phyloP scores from a whole-genome alignment of 2,329 filamentous ascomycete species.

The Colletotrichum graminicola region DNA sequence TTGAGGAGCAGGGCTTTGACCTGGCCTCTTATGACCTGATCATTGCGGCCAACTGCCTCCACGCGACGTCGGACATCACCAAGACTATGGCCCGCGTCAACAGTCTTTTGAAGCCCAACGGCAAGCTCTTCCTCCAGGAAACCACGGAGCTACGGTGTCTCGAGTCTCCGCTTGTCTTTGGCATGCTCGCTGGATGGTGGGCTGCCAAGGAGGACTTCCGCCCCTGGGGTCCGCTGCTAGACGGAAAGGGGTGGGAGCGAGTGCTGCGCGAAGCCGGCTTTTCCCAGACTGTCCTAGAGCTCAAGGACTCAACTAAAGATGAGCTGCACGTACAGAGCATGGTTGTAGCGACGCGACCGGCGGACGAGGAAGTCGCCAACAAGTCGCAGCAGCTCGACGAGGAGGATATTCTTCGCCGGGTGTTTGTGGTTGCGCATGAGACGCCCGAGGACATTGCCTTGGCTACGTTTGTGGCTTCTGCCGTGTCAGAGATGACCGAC shows the following conservation, averaged over 20 bases:
- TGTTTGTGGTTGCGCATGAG: neutral
- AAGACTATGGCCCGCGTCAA: constrained; percentile 44
- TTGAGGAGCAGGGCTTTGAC: constrained; percentile 49
- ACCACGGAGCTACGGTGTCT: constrained; percentile 18
- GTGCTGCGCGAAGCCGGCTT: constrained; percentile 8
- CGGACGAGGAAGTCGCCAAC: neutral
- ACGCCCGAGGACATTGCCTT: neutral
- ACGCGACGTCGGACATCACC: constrained; percentile 46
- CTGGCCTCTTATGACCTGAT: constrained; percentile 53
- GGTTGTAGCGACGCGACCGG: neutral
- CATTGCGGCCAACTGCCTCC: constrained; percentile 51
- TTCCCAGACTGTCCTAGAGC: neutral
- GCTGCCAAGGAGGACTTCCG: constrained; percentile 27
- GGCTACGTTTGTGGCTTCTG: neutral
- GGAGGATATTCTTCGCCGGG: neutral
- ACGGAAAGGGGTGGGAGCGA: constrained; percentile 7
- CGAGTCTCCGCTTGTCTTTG: constrained; percentile 19
- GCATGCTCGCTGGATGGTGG: constrained; percentile 22
- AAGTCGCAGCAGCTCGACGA: neutral
- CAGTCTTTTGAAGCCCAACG: constrained; percentile 49
- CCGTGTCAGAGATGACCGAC: neutral
- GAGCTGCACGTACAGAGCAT: neutral
- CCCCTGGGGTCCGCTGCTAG: constrained; percentile 23
- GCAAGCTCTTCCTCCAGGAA: constrained; percentile 44
- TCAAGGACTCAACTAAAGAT: neutral